Conservation (phyloP, 768 basidiomycete genomes). For the Mycena leptocephala region DNA sequence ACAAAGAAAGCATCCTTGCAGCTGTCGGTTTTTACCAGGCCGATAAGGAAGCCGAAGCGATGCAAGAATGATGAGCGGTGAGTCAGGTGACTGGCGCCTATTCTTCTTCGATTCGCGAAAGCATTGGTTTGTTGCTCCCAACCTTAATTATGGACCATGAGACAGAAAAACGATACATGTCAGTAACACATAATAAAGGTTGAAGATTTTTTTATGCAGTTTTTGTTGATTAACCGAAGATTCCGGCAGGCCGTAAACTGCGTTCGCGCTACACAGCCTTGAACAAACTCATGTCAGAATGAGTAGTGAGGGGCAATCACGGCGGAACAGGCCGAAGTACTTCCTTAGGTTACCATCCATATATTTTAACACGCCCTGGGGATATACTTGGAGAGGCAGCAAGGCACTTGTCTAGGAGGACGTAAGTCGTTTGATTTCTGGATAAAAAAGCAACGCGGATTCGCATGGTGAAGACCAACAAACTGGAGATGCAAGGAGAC, state of each 20-base stretch:
- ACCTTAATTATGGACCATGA: neutral
- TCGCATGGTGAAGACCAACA: neutral
- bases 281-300: neutral
- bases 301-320: neutral
- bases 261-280: constrained; percentile 5
- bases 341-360: neutral
- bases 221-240: neutral
- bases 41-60: neutral
- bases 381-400: neutral
- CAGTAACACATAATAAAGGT: neutral
- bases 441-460: neutral
- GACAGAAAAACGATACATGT: neutral
- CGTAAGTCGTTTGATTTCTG: neutral
- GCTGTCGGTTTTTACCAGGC: neutral
- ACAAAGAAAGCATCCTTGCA: neutral
- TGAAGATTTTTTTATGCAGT: neutral
- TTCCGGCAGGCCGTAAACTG: neutral
- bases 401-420: too few relatives aligned
- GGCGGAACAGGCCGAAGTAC: neutral
- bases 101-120: neutral
- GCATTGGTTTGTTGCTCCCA: neutral
- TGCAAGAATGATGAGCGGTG: neutral
- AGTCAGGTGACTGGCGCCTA: constrained; percentile 6
- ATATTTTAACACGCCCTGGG: neutral
- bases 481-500: neutral